Base-by-base conservation (phyloP, 2,329 filamentous ascomycete genomes). In the Ambrosiella xylebori region DNA sequence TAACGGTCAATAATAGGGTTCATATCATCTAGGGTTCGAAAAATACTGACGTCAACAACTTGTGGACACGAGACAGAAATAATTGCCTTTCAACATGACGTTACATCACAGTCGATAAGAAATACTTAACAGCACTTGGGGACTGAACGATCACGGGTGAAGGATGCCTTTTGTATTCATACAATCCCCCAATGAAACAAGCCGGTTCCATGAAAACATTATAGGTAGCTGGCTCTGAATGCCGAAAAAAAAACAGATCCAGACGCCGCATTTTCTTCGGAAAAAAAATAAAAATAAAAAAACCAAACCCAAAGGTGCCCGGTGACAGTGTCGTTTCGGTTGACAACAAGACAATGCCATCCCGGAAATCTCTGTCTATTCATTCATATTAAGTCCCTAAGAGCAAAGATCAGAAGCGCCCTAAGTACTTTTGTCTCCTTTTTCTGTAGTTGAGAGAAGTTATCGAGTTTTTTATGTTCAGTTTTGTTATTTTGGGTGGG, bases 401-500 rank as follows among this genome's bases (percentile, higher is more conserved):
- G 37, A 56, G 7, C 47, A 51, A 59, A 56, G 36, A 51, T 27
- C 39, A 51, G 54, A 17, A 53, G 38, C 35, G 7, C 49, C 53
- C 58, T 47, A 51, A 35, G 19, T 51, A 51, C 47, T 51, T 35
- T 51, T n/a, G n/a, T 36, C 47, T 19, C 47, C 9, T 51, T 51
- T 51, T 51, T 15, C 47, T 51, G 47, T 51, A 51, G 47, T 51
- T 51, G 47, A 51, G 40, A 38, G 57, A 54, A 36, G 55, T 57
- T 44, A 15, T 41, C 44, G 37, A 19, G 51, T 54, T 54, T 54
- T 54, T 60, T 60, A 50, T 54, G 56, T 55, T 60, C 51, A 60
- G 52, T 57, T 60, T 60, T 59, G 54, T 60, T 60, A 59, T 59
- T 60, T 60, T 60, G 59, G 56, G 59, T 60, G 55, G 45, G 56